These are phyloP conservation scores for Stemphylium lycopersici DNA, from an alignment of 2,329 filamentous ascomycete genomes.

Conservation along the genomic window DNA sequence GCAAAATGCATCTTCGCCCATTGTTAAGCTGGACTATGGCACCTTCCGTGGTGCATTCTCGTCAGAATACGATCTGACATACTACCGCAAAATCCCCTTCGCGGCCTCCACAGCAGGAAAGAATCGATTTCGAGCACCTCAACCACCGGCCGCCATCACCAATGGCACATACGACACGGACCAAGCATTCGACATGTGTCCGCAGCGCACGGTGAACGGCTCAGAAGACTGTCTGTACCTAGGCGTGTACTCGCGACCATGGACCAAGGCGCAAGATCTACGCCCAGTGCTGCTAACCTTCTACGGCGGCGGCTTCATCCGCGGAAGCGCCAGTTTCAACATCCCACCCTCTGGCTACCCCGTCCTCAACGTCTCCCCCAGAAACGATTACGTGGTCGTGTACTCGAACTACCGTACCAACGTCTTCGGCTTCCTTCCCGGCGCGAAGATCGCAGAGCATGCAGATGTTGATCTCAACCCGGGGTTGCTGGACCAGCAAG, in stretches of 20 bases:
- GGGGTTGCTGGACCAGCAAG: conserved; percentile 60
- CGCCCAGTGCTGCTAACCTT: conserved; percentile 66
- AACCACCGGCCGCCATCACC: conserved; percentile 58
- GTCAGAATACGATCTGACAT: conserved; percentile 61
- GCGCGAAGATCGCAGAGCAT: conserved; percentile 54
- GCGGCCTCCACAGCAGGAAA: conserved; percentile 63
- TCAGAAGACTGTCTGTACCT: conserved; percentile 69
- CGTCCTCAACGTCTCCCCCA: conserved; percentile 60
- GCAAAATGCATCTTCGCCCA: conserved; percentile 21
- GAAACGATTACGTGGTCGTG: conserved; percentile 60
- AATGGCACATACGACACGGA: conserved; percentile 62
- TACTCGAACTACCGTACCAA: conserved; percentile 64
- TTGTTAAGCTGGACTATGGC: conserved; percentile 43
- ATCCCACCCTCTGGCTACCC: conserved; percentile 65
- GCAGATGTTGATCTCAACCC: conserved; percentile 57
- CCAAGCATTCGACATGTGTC: conserved; percentile 63
- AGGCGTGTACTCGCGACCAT: conserved; percentile 65
- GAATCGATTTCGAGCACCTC: conserved; percentile 66
- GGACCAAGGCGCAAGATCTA: conserved; percentile 50
- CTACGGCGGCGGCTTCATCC: conserved; percentile 67
- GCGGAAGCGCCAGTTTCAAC: conserved; percentile 61
- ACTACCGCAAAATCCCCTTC: conserved; percentile 67
- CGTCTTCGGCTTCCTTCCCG: conserved; percentile 62
- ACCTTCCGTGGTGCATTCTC: conserved; percentile 61
- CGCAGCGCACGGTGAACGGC: conserved; percentile 60